Conservation (phyloP, 768 basidiomycete species). For the Leucocoprinus leucothites region DNA sequence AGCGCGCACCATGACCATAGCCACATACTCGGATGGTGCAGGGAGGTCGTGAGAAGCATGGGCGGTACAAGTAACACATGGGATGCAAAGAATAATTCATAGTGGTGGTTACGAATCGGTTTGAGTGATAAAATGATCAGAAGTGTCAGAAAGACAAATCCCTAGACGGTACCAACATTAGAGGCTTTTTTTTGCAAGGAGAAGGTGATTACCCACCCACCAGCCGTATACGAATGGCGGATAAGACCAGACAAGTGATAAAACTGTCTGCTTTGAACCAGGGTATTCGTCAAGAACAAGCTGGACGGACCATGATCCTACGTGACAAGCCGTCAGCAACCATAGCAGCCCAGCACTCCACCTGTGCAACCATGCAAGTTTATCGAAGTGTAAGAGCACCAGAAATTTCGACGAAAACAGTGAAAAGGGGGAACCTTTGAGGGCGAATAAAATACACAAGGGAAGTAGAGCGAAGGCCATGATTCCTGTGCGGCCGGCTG, state of each 20-base stretch:
- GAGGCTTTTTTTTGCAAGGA: no score
- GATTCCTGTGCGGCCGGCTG: slow-evolving; percentile 53
- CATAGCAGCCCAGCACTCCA: slow-evolving; percentile 73
- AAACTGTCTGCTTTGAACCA: slow-evolving; percentile 33
- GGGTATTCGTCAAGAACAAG: slow-evolving; percentile 46
- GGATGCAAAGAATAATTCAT: slow-evolving; percentile 62
- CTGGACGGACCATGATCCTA: slow-evolving; percentile 68
- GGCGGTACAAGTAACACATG: slow-evolving; percentile 63
- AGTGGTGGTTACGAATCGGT: slow-evolving; percentile 48
- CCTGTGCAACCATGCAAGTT: slow-evolving; percentile 66
- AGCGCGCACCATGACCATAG: slow-evolving; percentile 70
- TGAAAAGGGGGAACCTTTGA: slow-evolving; percentile 73
- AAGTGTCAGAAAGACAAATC: slow-evolving; percentile 50
- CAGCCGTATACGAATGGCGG: slow-evolving; percentile 61
- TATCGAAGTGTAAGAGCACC: slow-evolving; percentile 71
- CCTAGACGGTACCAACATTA: no score
- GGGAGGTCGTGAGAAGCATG: slow-evolving; percentile 42
- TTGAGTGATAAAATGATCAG: slow-evolving; percentile 49
- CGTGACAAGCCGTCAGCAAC: slow-evolving; percentile 57
- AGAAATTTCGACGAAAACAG: slow-evolving; percentile 53
- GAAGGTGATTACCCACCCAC: slow-evolving; percentile 33
- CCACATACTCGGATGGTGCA: slow-evolving; percentile 37
- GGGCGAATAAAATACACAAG: slow-evolving; percentile 63
- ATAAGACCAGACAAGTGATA: slow-evolving; percentile 54
- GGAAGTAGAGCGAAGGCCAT: slow-evolving; percentile 74